Evolutionary conservation across 2,329 filamentous ascomycete species (phyloP).

Genomic region (Botrytis fabae): DNA sequence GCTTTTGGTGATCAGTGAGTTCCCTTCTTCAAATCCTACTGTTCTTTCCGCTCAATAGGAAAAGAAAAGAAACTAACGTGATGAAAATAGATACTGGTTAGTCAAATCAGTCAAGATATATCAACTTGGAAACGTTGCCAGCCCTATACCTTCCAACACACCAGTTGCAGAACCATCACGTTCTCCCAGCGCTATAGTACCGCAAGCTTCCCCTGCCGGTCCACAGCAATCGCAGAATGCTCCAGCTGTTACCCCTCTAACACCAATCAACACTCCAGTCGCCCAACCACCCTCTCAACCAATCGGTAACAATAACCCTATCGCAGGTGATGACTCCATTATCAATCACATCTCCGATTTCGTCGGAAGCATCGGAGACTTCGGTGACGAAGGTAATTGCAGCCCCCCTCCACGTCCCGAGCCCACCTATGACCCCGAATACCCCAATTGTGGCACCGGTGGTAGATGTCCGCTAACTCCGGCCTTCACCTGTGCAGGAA

Average conservation of each 20-base stretch:
- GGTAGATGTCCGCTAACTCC: neutral
- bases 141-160: neutral
- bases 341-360: neutral
- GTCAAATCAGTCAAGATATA: neutral
- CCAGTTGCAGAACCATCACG: neutral
- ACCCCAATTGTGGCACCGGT: neutral
- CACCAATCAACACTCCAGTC: neutral
- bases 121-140: slow-evolving; percentile 1
- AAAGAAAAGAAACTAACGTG: neutral
- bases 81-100: neutral
- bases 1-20: slow-evolving; percentile 68
- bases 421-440: neutral
- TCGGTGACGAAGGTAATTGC: slow-evolving; percentile 2
- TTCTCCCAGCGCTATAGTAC: neutral
- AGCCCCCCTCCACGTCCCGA: neutral
- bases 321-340: neutral
- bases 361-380: neutral
- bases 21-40: rapidly evolving
- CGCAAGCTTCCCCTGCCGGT: neutral
- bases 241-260: neutral
- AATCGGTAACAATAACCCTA: neutral
- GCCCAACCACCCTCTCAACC: too few species aligned
- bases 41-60: rapidly evolving
- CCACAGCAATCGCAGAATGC: neutral
- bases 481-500: neutral